phyloP scores from a whole-genome alignment of 352 stramenopile genomes.

The Phytophthora hibernalis region DNA sequence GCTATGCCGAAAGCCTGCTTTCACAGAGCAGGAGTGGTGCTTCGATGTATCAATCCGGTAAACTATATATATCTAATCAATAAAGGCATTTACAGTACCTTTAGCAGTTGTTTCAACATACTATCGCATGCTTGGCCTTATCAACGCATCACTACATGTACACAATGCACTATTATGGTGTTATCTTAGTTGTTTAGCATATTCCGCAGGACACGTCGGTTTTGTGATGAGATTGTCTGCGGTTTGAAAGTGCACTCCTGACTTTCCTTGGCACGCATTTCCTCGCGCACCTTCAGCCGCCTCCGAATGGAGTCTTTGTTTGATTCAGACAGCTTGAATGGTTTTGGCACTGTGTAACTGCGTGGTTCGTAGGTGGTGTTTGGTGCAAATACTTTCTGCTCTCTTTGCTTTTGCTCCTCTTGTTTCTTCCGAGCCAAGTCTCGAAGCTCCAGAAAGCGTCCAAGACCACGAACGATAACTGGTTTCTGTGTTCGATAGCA shows the following conservation, averaged over 20 bases:
- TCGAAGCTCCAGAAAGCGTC: constrained; percentile 78
- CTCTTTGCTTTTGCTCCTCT: constrained; percentile 65
- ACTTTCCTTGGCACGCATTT: constrained; percentile 60
- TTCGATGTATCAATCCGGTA: constrained; percentile 50
- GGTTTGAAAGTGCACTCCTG: constrained; percentile 71
- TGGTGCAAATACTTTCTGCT: constrained; percentile 68
- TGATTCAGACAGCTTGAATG: constrained; percentile 75
- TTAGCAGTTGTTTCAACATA: too few relatives aligned
- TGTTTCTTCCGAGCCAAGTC: constrained; percentile 74
- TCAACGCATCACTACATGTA: background rate
- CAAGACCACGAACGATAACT: constrained; percentile 83
- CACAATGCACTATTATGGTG: background rate
- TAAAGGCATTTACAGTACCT: background rate
- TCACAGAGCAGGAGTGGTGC: constrained; percentile 42
- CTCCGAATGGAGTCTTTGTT: constrained; percentile 62
- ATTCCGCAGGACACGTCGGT: constrained; percentile 57
- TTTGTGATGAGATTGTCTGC: constrained; percentile 61
- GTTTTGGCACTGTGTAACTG: constrained; percentile 78
- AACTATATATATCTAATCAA: constrained; percentile 32
- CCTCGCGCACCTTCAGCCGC: constrained; percentile 49
- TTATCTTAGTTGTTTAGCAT: constrained; percentile 46
- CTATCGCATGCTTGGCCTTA: background rate
- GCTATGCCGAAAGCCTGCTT: constrained; percentile 58
- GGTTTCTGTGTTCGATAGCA: constrained; percentile 33
- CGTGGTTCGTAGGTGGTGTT: constrained; percentile 68